A percentile compares a stretch with the other conserved stretches of the same genome.
Evolutionary conservation across 441 rosid species (phyloP).

Genomic region (Breynia disticha): DNA sequence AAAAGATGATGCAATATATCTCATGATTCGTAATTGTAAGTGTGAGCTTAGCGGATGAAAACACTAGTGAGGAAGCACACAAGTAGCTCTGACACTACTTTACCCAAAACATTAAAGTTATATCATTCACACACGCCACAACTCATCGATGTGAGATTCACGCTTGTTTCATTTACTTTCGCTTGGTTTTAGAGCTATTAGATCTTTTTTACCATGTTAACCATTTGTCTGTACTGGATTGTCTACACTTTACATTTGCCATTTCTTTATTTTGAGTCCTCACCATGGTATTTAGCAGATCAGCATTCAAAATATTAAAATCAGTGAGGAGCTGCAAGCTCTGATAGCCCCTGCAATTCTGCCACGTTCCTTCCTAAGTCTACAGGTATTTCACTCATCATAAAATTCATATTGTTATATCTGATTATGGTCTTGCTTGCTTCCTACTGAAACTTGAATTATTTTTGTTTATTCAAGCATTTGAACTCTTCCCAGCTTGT

Average conservation of each 20-base stretch:
- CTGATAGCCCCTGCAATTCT: constrained; percentile 79
- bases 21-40: no score
- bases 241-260: not conserved
- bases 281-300: constrained; percentile 36
- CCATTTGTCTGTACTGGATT: no score
- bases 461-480: not conserved
- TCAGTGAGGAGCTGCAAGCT: constrained; percentile 73
- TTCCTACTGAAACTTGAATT: not conserved
- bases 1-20: no score
- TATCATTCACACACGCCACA: no score
- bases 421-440: constrained; percentile 2
- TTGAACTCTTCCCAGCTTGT: not conserved
- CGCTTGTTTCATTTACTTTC: no score
- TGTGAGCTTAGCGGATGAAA: no score
- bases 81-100: no score
- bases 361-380: constrained; percentile 69
- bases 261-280: constrained; percentile 8
- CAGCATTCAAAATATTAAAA: constrained; percentile 60
- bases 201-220: no score
- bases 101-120: no score
- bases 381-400: constrained; percentile 41
- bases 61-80: no score
- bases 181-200: no score
- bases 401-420: constrained; percentile 1
- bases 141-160: no score